Evolutionary conservation across 2,329 filamentous ascomycete genomes (phyloP).

Genomic region (Pyricularia sp.): DNA sequence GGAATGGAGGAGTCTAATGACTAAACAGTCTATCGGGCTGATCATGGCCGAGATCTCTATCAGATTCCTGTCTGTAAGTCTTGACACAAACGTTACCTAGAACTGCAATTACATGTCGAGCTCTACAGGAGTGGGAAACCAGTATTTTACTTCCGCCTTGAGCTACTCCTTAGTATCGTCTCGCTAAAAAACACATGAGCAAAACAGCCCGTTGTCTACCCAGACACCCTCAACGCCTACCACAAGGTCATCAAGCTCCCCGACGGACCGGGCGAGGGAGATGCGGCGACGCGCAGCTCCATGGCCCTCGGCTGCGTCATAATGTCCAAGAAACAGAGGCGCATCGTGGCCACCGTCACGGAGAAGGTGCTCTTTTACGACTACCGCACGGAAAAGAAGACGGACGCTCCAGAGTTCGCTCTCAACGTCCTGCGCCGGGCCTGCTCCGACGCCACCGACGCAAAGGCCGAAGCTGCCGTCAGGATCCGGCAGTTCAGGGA

Average conservation of each 20-base stretch:
- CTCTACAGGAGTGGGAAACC: neutral
- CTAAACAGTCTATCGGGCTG: conserved; percentile 56
- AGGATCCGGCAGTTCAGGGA: conserved; percentile 47
- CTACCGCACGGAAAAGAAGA: conserved; percentile 26
- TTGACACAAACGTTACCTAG: neutral
- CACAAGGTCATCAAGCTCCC: conserved; percentile 55
- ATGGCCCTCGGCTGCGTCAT: conserved; percentile 56
- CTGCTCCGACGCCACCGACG: conserved; percentile 44
- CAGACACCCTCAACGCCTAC: conserved; percentile 74
- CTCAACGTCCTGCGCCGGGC: conserved; percentile 27
- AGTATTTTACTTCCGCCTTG: no score
- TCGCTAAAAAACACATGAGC: neutral
- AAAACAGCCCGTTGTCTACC: conserved; percentile 67
- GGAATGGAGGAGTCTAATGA: conserved; percentile 62
- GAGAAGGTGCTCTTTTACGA: conserved; percentile 80
- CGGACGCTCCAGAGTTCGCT: conserved; percentile 31
- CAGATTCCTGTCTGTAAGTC: neutral
- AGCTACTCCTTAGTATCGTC: no score
- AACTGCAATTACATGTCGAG: neutral
- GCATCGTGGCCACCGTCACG: conserved; percentile 61
- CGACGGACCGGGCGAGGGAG: neutral
- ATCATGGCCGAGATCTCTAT: conserved; percentile 63
- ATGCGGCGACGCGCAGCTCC: conserved; percentile 17
- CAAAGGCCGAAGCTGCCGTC: conserved; percentile 34
- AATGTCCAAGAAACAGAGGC: conserved; percentile 64